Conservation (phyloP, 306 rosid genomes). For the Albizia julibrissin region DNA sequence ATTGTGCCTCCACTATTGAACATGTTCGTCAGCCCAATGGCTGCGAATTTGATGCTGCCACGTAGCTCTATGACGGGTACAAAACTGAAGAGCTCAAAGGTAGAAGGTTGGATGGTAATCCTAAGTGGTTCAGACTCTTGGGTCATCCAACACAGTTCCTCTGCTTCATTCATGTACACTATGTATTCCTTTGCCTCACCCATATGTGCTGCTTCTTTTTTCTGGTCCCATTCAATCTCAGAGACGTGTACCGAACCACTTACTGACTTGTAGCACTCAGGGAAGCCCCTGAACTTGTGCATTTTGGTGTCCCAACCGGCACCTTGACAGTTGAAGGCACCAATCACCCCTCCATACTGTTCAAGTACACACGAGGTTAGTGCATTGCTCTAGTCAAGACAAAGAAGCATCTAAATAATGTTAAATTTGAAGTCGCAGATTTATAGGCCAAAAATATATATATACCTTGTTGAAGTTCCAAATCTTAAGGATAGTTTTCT, state of each 20-base stretch:
- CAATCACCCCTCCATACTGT: slow-evolving; percentile 89
- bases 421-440: background rate
- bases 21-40: slow-evolving; percentile 75
- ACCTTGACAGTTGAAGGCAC: slow-evolving; percentile 93
- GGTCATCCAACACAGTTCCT: slow-evolving; percentile 50
- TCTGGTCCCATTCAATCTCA: slow-evolving; percentile 88
- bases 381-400: background rate
- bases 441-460: background rate
- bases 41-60: slow-evolving; percentile 58
- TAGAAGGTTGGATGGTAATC: slow-evolving; percentile 58
- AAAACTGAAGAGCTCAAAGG: slow-evolving; percentile 73
- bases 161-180: slow-evolving; percentile 57
- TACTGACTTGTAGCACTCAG: slow-evolving; percentile 69
- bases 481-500: slow-evolving; percentile 69
- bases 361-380: slow-evolving; percentile 8
- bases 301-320: slow-evolving; percentile 85
- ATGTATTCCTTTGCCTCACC: slow-evolving; percentile 65
- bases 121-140: slow-evolving; percentile 55
- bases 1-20: slow-evolving; percentile 77
- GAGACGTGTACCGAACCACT: slow-evolving; percentile 56
- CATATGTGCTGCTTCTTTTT: slow-evolving; percentile 54
- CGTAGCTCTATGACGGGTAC: slow-evolving; percentile 53
- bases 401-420: background rate
- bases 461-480: slow-evolving; percentile 89
- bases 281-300: slow-evolving; percentile 60